Evolutionary conservation across 1,139 yeast species (phyloP).

Genomic region (Blastobotrys serpentis): DNA sequence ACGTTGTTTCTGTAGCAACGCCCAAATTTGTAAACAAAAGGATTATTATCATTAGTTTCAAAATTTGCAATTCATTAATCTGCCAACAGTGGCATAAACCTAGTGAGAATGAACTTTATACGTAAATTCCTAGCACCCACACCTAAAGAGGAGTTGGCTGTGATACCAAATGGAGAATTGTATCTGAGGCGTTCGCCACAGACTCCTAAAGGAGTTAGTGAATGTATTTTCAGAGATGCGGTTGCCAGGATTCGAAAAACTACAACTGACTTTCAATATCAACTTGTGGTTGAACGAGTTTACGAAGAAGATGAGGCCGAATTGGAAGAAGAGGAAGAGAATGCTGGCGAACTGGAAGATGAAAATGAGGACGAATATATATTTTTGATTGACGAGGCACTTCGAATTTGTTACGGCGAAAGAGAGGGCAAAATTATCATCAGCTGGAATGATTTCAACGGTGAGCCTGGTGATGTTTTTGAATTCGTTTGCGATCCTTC

Average conservation of each 20-base stretch:
- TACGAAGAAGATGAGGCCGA: conserved; percentile 65
- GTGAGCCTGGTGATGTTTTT: conserved; percentile 82
- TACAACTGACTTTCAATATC: conserved; percentile 63
- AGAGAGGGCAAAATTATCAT: conserved; percentile 52
- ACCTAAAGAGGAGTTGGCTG: conserved; percentile 64
- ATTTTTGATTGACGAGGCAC: conserved; percentile 63
- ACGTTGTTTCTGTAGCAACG: too few relatives aligned
- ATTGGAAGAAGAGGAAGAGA: conserved; percentile 59
- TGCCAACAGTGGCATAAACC: not conserved
- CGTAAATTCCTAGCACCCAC: conserved; percentile 64
- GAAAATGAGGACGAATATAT: conserved; percentile 62
- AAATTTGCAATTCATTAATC: too few relatives aligned
- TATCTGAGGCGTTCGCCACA: conserved; percentile 68
- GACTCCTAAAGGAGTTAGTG: conserved; percentile 84
- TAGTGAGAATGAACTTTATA: conserved; percentile 69
- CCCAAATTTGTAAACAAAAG: too few relatives aligned
- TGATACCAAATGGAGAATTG: conserved; percentile 78
- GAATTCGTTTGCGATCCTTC: conserved; percentile 73
- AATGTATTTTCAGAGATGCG: conserved; percentile 79
- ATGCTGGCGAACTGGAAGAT: conserved; percentile 49
- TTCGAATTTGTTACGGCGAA: conserved; percentile 49
- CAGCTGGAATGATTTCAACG: conserved; percentile 79
- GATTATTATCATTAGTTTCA: too few relatives aligned
- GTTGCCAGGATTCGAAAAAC: conserved; percentile 70
- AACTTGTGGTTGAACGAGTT: conserved; percentile 68